Conservation (phyloP, 73 alveolate genomes). For the Loxodes magnus region DNA sequence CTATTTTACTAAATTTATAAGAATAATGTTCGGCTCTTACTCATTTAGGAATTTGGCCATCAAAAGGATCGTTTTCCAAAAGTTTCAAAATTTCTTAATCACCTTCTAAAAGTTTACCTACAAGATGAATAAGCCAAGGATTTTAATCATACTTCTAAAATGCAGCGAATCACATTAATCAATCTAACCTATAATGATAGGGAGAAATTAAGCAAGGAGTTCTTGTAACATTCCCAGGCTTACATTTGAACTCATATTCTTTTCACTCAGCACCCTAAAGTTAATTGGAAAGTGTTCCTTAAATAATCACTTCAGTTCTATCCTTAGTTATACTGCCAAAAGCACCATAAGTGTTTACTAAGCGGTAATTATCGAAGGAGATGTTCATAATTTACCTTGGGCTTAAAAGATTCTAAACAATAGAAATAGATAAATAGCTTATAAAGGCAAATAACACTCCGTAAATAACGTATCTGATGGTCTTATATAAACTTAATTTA, state of each 20-base stretch:
- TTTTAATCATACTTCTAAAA: too few species aligned
- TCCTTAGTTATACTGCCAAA: conserved; percentile 20
- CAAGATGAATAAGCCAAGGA: too few species aligned
- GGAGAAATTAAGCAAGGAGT: conserved; percentile 14
- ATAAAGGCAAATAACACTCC: not conserved
- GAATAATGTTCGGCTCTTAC: too few species aligned
- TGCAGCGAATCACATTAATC: too few species aligned
- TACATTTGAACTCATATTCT: conserved; percentile 17
- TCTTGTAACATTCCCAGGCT: conserved; percentile 16
- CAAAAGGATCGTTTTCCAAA: too few species aligned
- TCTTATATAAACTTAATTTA: too few species aligned
- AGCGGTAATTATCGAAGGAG: conserved; percentile 16
- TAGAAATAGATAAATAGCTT: not conserved
- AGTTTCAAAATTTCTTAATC: too few species aligned
- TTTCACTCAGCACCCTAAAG: not conserved
- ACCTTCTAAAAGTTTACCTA: too few species aligned
- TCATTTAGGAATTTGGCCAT: too few species aligned
- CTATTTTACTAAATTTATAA: too few species aligned
- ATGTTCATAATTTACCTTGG: not conserved
- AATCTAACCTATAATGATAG: conserved; percentile 2
- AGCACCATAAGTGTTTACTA: conserved; percentile 30
- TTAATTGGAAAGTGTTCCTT: not conserved
- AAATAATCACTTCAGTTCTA: not conserved
- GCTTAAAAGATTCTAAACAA: not conserved
- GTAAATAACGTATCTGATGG: too few species aligned